Evolutionary conservation across 805 yeast genomes (phyloP).

Genomic region (Naumovozyma dairenensis): DNA sequence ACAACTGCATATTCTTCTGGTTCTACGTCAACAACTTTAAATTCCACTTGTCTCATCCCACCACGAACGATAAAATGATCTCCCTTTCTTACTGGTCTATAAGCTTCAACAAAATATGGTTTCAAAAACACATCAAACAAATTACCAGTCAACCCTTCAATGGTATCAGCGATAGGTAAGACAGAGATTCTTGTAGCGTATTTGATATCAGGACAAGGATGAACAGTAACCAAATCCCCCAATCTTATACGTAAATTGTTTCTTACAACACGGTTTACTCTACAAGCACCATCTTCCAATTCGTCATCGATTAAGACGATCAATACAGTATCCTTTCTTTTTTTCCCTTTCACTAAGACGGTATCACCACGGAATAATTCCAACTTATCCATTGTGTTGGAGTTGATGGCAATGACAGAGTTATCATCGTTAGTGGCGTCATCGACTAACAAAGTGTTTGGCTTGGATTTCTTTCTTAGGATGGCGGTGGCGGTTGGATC

Average conservation of each 20-base stretch:
- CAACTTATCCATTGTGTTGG: constrained; percentile 87
- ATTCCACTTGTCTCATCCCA: constrained; percentile 98
- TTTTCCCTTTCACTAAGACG: constrained; percentile 93
- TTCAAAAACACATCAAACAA: constrained; percentile 91
- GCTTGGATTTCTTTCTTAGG: constrained; percentile 94
- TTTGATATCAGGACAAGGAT: constrained; percentile 96
- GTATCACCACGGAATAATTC: constrained; percentile 98
- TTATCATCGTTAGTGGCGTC: constrained; percentile 97
- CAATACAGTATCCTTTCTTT: constrained; percentile 93
- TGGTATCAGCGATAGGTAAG: constrained; percentile 94
- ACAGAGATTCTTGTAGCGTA: constrained; percentile 92
- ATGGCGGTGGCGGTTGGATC: constrained; percentile 93
- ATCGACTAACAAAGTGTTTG: constrained; percentile 86
- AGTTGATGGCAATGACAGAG: constrained; percentile 89
- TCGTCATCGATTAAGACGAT: constrained; percentile 95
- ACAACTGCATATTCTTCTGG: constrained; percentile 97
- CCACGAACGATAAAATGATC: constrained; percentile 95
- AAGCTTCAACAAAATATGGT: constrained; percentile 98
- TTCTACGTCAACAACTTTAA: constrained; percentile 96
- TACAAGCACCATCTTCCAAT: constrained; percentile 87
- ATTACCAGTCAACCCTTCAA: constrained; percentile 95
- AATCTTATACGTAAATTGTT: constrained; percentile 88
- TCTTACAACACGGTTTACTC: constrained; percentile 92
- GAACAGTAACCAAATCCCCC: constrained; percentile 85
- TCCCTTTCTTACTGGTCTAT: constrained; percentile 96